Evolutionary conservation across 2,329 filamentous ascomycete species (phyloP).

Genomic region (Fusarium vanettenii): DNA sequence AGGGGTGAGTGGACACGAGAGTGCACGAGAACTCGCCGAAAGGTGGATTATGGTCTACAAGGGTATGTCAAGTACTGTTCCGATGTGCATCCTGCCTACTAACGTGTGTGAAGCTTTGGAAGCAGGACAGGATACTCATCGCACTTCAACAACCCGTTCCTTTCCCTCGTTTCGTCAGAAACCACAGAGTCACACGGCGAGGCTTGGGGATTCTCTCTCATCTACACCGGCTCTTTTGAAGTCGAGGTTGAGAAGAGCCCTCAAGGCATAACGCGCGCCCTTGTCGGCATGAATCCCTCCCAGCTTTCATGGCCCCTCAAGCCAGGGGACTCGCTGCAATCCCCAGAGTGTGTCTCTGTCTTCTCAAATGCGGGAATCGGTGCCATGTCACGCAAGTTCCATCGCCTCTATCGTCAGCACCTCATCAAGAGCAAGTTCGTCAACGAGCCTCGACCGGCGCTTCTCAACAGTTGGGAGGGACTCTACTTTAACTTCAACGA

Average conservation of each 20-base stretch:
- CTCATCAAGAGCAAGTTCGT: constrained; percentile 69
- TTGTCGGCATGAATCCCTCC: constrained; percentile 69
- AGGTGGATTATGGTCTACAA: constrained; percentile 67
- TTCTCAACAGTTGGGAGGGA: constrained; percentile 76
- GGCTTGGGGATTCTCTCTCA: constrained; percentile 72
- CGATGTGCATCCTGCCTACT: not conserved
- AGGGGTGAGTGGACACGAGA: constrained; percentile 73
- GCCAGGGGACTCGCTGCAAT: constrained; percentile 67
- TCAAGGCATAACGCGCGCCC: constrained; percentile 69
- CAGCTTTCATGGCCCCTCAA: constrained; percentile 69
- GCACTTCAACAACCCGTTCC: constrained; percentile 73
- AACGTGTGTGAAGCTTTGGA: constrained; percentile 59
- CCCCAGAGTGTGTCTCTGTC: constrained; percentile 72
- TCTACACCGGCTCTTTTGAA: constrained; percentile 73
- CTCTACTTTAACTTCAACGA: constrained; percentile 69
- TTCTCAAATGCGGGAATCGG: constrained; percentile 70
- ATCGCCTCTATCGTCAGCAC: constrained; percentile 70
- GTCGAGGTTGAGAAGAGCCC: constrained; percentile 72
- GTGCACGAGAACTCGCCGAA: constrained; percentile 63
- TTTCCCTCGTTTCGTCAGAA: constrained; percentile 65
- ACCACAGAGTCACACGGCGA: constrained; percentile 71
- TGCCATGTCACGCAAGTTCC: constrained; percentile 71
- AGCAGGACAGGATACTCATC: constrained; percentile 72
- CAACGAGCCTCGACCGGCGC: constrained; percentile 61
- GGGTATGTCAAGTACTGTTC: constrained; percentile 51